These are phyloP conservation scores for Lichtheimia ornata DNA, from an alignment of 371 early-diverging fungal genomes.

Conservation along the genomic window DNA sequence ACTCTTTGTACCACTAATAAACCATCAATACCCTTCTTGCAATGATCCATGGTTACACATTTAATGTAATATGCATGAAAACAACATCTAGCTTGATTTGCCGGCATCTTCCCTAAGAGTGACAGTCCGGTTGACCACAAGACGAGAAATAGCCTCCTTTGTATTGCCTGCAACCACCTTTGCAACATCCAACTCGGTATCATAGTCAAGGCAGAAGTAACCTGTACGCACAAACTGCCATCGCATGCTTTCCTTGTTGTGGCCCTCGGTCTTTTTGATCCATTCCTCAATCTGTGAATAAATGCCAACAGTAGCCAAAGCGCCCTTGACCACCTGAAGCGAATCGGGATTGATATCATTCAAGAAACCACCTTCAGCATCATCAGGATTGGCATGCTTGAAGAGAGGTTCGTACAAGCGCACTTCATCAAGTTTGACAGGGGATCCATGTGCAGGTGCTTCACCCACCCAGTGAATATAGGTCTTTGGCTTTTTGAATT, in stretches of 20 bases:
- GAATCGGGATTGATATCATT: slow-evolving; percentile 90
- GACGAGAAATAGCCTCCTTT: slow-evolving; percentile 41
- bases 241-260: slow-evolving; percentile 77
- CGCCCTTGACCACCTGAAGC: slow-evolving; percentile 68
- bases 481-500: slow-evolving; percentile 89
- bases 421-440: slow-evolving; percentile 81
- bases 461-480: slow-evolving; percentile 99
- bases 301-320: slow-evolving; percentile 86
- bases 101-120: slow-evolving; percentile 89
- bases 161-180: slow-evolving; percentile 35
- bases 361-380: slow-evolving; percentile 91
- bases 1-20: no score
- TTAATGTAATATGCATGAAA: neutral
- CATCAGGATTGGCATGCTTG: slow-evolving; percentile 86
- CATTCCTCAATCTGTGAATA: slow-evolving; percentile 57
- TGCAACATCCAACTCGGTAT: slow-evolving; percentile 65
- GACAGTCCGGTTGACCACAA: slow-evolving; percentile 91
- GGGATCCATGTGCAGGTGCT: slow-evolving; percentile 77
- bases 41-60: no score
- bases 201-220: slow-evolving; percentile 96
- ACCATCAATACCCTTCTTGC: no score
- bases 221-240: slow-evolving; percentile 98
- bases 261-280: slow-evolving; percentile 47
- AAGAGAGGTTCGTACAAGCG: slow-evolving; percentile 90
- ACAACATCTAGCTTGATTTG: slow-evolving; percentile 35